Conservation (phyloP, 257 asterid species). For the Galeopsis tetrahit region DNA sequence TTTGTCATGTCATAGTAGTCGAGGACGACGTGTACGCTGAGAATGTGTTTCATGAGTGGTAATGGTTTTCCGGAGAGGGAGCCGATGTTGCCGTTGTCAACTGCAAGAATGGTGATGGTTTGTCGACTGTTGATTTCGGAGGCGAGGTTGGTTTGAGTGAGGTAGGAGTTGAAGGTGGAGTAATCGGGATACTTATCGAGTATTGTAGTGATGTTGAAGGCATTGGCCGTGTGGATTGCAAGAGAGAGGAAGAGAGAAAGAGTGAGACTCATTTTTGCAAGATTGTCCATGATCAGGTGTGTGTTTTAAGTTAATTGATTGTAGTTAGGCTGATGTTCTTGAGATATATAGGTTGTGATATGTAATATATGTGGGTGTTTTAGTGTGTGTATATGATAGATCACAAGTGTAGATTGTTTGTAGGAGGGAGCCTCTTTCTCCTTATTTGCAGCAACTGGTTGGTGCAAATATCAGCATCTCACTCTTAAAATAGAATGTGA, state of each 20-base stretch:
- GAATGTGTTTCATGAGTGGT: slow-evolving; percentile 34
- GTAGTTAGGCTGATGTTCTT: background rate
- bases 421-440: slow-evolving; percentile 32
- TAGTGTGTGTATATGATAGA: slow-evolving; percentile 21
- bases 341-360: slow-evolving; percentile 14
- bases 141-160: slow-evolving; percentile 54
- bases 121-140: slow-evolving; percentile 47
- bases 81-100: slow-evolving; percentile 46
- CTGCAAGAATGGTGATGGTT: slow-evolving; percentile 58
- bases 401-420: slow-evolving; percentile 30
- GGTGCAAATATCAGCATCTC: slow-evolving; percentile 35
- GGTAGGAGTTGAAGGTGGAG: slow-evolving; percentile 61
- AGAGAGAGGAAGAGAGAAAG: slow-evolving; percentile 45
- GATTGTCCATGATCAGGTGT: background rate
- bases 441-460: slow-evolving; percentile 42
- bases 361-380: background rate
- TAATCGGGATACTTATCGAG: slow-evolving; percentile 48
- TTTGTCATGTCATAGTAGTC: slow-evolving; percentile 59
- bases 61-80: slow-evolving; percentile 40
- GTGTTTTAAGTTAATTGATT: background rate
- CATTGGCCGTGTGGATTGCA: slow-evolving; percentile 38
- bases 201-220: slow-evolving; percentile 59
- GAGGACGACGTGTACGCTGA: slow-evolving; percentile 60
- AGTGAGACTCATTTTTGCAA: slow-evolving; percentile 40
- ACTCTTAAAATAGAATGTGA: slow-evolving; percentile 32